phyloP scores from a whole-genome alignment of 106 monocot genomes.

The Dendrobium chrysotoxum region DNA sequence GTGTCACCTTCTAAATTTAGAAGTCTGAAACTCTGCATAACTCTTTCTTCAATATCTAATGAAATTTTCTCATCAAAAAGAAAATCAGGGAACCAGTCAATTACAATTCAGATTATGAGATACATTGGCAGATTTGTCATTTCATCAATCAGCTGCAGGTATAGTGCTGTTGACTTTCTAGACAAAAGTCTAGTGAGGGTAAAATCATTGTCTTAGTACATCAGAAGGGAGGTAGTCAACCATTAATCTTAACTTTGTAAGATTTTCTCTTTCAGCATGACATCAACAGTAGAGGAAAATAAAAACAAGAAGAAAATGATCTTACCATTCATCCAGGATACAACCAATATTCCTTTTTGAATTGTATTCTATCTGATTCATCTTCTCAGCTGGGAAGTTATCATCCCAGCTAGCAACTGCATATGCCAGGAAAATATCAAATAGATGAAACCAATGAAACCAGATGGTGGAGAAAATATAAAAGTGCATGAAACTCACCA shows the following conservation, averaged over 20 bases:
- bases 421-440: neutral
- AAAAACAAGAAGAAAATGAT: neutral
- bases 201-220: no score
- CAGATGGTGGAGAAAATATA: neutral
- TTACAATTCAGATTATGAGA: neutral
- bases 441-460: neutral
- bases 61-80: neutral
- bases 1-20: neutral
- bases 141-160: no score
- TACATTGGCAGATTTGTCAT: no score
- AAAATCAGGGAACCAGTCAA: no score
- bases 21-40: no score
- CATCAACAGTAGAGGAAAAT: neutral
- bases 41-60: neutral
- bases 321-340: slow-evolving; percentile 79
- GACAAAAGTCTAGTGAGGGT: no score
- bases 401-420: slow-evolving; percentile 78
- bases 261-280: neutral
- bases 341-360: slow-evolving; percentile 42
- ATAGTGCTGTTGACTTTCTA: no score
- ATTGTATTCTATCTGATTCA: slow-evolving; percentile 6
- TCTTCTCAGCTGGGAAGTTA: slow-evolving; percentile 13
- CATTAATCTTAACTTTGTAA: neutral
- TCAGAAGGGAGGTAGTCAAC: no score
- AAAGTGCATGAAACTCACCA: neutral